Conservation (phyloP, 23 red algal genomes). For the Gracilaria gracilis region DNA sequence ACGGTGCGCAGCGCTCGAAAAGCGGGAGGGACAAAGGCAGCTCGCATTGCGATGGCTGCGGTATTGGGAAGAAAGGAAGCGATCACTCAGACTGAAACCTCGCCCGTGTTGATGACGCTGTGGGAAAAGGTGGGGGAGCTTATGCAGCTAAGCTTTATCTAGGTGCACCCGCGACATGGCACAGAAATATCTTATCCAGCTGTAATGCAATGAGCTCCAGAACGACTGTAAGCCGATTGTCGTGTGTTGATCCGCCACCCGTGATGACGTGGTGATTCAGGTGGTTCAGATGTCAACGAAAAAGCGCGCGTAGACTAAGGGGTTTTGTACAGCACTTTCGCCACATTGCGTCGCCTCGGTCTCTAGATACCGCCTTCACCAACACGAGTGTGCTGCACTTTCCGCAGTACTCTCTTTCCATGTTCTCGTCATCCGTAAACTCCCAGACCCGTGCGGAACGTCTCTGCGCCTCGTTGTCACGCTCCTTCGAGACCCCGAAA, state of each 20-base stretch:
- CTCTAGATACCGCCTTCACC: not conserved
- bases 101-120: too few relatives aligned
- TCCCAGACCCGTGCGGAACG: not conserved
- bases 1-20: not conserved
- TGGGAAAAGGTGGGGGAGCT: too few relatives aligned
- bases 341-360: too few relatives aligned
- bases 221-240: too few relatives aligned
- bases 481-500: conserved; percentile 25
- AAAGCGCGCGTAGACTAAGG: too few relatives aligned
- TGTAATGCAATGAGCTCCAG: not conserved
- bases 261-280: too few relatives aligned
- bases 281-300: too few relatives aligned
- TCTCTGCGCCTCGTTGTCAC: conserved; percentile 17
- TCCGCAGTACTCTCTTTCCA: not conserved
- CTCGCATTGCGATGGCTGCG: not conserved
- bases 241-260: too few relatives aligned
- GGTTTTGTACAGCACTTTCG: too few relatives aligned
- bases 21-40: not conserved
- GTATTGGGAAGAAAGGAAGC: not conserved
- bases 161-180: too few relatives aligned
- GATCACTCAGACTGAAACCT: not conserved
- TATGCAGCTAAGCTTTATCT: too few relatives aligned
- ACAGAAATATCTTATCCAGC: not conserved
- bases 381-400: not conserved
- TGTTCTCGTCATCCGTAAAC: not conserved